Base-by-base conservation (phyloP, 2,329 filamentous ascomycete genomes). In the Drechslerella coelobrocha region DNA sequence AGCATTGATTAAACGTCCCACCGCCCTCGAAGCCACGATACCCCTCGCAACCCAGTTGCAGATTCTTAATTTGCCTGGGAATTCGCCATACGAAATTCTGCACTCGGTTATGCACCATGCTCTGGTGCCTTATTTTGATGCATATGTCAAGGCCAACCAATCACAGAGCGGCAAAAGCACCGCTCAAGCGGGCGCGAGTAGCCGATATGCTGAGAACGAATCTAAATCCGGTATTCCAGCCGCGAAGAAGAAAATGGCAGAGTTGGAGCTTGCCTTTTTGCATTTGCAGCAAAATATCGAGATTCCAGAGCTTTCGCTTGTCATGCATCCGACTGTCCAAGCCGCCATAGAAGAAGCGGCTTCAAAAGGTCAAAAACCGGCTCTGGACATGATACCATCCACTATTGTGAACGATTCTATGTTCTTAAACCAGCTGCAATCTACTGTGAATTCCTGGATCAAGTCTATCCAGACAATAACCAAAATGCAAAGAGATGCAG, bases 241-340 rank as follows among this genome's bases (percentile, higher is more conserved):
- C n/a, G 93, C 94, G 19, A 96, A 96, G 83, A 96, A 96, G 85
- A 91, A 92, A 77, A 88, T 97, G 79, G 94, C 93, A 54, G 95
- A 99, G 79, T 81, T 99, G 75, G 92, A 96, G 79, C 84, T 96
- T 75, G 94, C 89, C 75, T 82, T 99, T 76, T 84, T 92, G 65
- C 93, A 99, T 77, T 83, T 99, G 60, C 92, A 97, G 80, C 92
- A 99, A 79, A 97, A 99, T 79, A 92, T 96, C 61, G 95, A 99
- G 79, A 97, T 99, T 57, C 94, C 94, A 19, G 91, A 96, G 76
- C 85, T 97, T 55, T 89, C 90, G 17, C 82, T 99, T 73, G 88
- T 90, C 9, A 88, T 97, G 74, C 92, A 97, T 77, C 89, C 92
- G 26, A 85, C 95, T 29, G 91, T 99, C 19, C 91, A 96, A 80